These are phyloP conservation scores for Inga leiocalycina DNA, from an alignment of 306 rosid species.

Conservation along the genomic window DNA sequence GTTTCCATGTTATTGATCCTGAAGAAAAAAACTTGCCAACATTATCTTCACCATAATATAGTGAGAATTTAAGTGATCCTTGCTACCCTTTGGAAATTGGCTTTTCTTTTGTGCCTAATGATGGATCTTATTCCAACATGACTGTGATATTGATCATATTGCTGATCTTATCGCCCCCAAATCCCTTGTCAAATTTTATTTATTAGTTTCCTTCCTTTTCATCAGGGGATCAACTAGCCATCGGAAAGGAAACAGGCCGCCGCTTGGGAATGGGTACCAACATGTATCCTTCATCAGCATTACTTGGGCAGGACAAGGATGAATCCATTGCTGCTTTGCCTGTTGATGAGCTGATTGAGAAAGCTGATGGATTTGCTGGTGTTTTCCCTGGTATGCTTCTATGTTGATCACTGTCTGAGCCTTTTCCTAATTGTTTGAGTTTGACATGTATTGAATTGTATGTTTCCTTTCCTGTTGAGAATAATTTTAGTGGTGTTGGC, in stretches of 20 bases:
- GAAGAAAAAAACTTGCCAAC: not conserved
- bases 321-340: conserved; percentile 92
- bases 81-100: conserved; percentile 16
- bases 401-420: conserved; percentile 1
- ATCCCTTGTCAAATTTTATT: not conserved
- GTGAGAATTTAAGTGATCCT: not conserved
- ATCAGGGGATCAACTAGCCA: conserved; percentile 95
- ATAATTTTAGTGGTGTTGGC: conserved; percentile 23
- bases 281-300: conserved; percentile 97
- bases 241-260: conserved; percentile 99
- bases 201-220: not conserved
- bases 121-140: not conserved
- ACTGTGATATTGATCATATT: not conserved
- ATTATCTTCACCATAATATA: not conserved
- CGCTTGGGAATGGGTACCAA: conserved; percentile 99
- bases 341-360: conserved; percentile 86
- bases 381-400: conserved; percentile 83
- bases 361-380: conserved; percentile 98
- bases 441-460: conserved; percentile 11
- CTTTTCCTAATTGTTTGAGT: conserved; percentile 11
- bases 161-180: conserved; percentile 2
- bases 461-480: not conserved
- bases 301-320: conserved; percentile 91
- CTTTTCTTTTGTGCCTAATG: not conserved
- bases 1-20: not conserved